phyloP scores from a whole-genome alignment of 805 yeast genomes.

The Novakomyces olei region DNA sequence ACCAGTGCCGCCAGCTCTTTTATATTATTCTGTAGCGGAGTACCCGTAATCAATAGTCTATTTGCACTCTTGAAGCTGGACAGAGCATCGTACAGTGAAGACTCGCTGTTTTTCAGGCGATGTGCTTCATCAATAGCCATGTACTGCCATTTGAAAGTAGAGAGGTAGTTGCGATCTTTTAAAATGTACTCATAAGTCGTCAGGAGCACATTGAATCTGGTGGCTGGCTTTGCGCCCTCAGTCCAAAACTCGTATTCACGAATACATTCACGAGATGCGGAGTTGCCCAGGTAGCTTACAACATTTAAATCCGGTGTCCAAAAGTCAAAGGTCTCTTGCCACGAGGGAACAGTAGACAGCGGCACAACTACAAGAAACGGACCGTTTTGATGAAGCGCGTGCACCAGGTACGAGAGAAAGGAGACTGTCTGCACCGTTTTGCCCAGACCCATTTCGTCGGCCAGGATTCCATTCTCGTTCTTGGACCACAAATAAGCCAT shows the following conservation, averaged over 20 bases:
- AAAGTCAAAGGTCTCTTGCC: constrained; percentile 96
- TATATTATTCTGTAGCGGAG: constrained; percentile 89
- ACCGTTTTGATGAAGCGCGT: constrained; percentile 90
- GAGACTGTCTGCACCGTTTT: constrained; percentile 94
- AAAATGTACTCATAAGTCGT: constrained; percentile 93
- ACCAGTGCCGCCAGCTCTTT: constrained; percentile 89
- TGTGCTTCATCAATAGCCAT: constrained; percentile 98
- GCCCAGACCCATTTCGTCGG: constrained; percentile 98
- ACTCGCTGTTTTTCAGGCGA: constrained; percentile 79
- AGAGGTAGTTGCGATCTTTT: constrained; percentile 65
- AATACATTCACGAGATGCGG: constrained; percentile 59
- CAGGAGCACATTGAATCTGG: constrained; percentile 73
- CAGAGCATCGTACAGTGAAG: constrained; percentile 75
- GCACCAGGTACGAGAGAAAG: constrained; percentile 81
- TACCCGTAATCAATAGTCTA: constrained; percentile 82
- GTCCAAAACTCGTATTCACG: constrained; percentile 66
- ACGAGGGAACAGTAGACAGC: constrained; percentile 83
- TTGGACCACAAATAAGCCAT: constrained; percentile 98
- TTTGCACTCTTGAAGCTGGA: constrained; percentile 63
- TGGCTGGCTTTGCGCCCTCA: constrained; percentile 34
- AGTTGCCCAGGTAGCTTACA: constrained; percentile 80
- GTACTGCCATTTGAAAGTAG: constrained; percentile 79
- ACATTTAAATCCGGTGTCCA: constrained; percentile 96
- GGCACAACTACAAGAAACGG: constrained; percentile 96
- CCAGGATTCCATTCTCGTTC: constrained; percentile 88